These are phyloP conservation scores for Cicer bijugum DNA, from an alignment of 306 rosid species.

Conservation along the genomic window DNA sequence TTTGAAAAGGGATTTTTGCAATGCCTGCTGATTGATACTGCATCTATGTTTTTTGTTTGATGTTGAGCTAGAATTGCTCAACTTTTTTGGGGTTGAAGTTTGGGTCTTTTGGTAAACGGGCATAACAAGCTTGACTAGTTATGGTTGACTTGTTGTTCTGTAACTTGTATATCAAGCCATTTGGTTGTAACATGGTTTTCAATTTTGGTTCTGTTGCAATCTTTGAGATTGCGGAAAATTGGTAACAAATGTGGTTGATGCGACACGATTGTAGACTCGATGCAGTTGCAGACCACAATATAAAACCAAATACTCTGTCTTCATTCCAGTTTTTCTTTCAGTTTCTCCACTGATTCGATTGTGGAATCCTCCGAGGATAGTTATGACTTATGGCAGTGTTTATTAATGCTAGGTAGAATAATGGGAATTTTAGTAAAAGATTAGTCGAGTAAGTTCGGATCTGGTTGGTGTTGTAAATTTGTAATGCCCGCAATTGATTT, in stretches of 20 bases:
- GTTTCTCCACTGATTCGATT: not conserved
- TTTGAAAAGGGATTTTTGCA: constrained; percentile 27
- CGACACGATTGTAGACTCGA: not conserved
- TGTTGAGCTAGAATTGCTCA: constrained; percentile 30
- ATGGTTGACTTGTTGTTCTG: constrained; percentile 26
- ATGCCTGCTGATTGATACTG: constrained; percentile 41
- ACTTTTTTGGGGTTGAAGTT: constrained; percentile 31
- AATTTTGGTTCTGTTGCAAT: not conserved
- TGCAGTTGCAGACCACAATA: not conserved
- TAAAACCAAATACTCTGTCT: not conserved
- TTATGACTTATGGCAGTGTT: not conserved
- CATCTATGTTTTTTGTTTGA: constrained; percentile 21
- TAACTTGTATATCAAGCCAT: constrained; percentile 36
- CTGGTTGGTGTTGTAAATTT: constrained; percentile 2
- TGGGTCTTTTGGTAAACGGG: constrained; percentile 23
- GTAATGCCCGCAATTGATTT: constrained; percentile 7
- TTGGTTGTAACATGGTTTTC: not conserved
- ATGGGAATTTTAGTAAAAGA: constrained; percentile 30
- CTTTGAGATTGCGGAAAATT: not conserved
- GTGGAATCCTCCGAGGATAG: not conserved
- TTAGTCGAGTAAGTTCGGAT: not conserved
- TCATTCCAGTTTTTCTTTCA: not conserved
- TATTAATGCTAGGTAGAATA: constrained; percentile 22
- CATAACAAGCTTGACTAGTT: constrained; percentile 14
- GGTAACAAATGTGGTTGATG: not conserved